Percentiles rank a stretch among this genome's conserved stretches.
Evolutionary conservation across 2,329 filamentous ascomycete genomes (phyloP).

Genomic region (Verruconis gallopava): DNA sequence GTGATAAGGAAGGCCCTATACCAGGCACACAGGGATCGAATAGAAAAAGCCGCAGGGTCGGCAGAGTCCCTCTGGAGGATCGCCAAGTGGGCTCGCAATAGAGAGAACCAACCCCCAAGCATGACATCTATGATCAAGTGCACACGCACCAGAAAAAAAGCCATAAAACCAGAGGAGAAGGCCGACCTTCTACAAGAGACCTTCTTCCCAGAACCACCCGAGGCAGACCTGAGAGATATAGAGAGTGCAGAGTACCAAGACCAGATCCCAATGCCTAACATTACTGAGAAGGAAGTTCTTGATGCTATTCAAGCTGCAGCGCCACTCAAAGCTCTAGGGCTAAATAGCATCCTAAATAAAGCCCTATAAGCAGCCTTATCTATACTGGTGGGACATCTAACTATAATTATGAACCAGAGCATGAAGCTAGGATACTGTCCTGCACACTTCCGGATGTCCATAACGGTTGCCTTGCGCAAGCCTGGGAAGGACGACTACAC

Average conservation of each 20-base stretch:
- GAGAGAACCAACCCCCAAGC: conserved; percentile 1
- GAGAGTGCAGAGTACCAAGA: not conserved
- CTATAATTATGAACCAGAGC: conserved; percentile 14
- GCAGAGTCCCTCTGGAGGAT: conserved; percentile 4
- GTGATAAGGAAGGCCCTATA: conserved; percentile 9
- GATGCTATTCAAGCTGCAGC: conserved; percentile 13
- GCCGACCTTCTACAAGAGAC: not conserved
- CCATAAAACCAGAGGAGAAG: conserved; percentile 9
- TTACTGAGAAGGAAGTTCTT: conserved; percentile 15
- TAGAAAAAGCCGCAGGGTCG: conserved; percentile 10
- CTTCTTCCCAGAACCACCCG: conserved; percentile 10
- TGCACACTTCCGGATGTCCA: conserved; percentile 14
- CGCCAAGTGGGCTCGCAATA: conserved; percentile 11
- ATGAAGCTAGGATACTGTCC: conserved; percentile 14
- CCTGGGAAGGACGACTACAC: conserved; percentile 19
- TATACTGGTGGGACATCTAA: conserved; percentile 4
- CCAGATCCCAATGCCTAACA: conserved; percentile 9
- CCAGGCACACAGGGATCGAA: conserved; percentile 7
- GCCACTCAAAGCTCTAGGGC: conserved; percentile 16
- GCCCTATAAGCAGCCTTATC: conserved; percentile 9
- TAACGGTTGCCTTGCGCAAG: conserved; percentile 18
- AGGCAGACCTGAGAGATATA: conserved; percentile 12
- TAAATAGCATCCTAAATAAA: conserved; percentile 15
- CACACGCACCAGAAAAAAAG: not conserved
- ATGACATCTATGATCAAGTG: not conserved